These are phyloP conservation scores for Ceraceosorus guamensis DNA, from an alignment of 1,284 basidiomycete genomes.

Conservation along the genomic window DNA sequence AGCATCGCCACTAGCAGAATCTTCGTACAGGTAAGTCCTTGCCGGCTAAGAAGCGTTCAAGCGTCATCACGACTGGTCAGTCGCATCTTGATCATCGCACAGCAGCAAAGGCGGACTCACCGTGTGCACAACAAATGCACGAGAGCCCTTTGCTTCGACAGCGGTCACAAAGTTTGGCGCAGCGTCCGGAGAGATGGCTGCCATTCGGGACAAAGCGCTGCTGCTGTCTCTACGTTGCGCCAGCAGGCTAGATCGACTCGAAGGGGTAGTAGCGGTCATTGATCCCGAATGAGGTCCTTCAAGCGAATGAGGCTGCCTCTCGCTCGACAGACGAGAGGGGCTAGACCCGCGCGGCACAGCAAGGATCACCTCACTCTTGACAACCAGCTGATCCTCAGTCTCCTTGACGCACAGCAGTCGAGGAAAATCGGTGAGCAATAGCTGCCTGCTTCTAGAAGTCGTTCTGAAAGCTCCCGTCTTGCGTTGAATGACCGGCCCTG, in stretches of 20 bases:
- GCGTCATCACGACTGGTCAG: neutral
- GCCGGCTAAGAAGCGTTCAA: slow-evolving; percentile 17
- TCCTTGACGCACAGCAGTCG: slow-evolving; percentile 55
- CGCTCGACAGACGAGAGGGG: slow-evolving; percentile 22
- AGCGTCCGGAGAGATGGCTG: neutral
- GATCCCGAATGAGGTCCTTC: too few relatives aligned
- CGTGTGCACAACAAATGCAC: slow-evolving; percentile 21
- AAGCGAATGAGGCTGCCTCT: too few relatives aligned
- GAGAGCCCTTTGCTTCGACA: slow-evolving; percentile 21
- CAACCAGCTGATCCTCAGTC: slow-evolving; percentile 42
- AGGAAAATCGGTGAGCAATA: slow-evolving; percentile 55
- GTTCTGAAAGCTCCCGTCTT: slow-evolving; percentile 35
- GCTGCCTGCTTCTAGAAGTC: slow-evolving; percentile 51
- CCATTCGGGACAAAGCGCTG: neutral
- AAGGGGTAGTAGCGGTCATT: too few relatives aligned
- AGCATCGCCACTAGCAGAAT: slow-evolving; percentile 33
- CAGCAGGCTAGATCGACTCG: neutral
- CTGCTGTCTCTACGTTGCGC: neutral
- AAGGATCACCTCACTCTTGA: slow-evolving; percentile 53
- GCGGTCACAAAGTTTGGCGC: slow-evolving; percentile 28
- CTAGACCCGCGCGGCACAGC: slow-evolving; percentile 35
- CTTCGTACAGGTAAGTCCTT: slow-evolving; percentile 29
- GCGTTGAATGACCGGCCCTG: slow-evolving; percentile 32
- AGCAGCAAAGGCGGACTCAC: slow-evolving; percentile 2
- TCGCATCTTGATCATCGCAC: neutral